Percentiles rank a stretch among this genome's conserved stretches.
phyloP scores from a whole-genome alignment of 352 stramenopile genomes.

The Phytophthora quininea region DNA sequence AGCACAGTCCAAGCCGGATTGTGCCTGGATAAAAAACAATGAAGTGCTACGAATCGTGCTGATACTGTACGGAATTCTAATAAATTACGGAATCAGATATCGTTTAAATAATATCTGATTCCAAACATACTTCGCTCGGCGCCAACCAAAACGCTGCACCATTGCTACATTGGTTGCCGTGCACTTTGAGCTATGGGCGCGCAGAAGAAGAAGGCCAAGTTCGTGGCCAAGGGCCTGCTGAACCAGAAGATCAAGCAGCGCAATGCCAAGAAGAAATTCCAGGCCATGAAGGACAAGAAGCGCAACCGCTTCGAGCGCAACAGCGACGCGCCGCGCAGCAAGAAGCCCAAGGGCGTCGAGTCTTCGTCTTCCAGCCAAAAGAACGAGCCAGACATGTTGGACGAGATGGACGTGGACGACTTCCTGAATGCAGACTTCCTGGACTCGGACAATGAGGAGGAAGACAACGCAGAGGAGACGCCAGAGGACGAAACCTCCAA shows the following conservation, averaged over 20 bases:
- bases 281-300: constrained; percentile 83
- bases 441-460: constrained; percentile 65
- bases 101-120: too few species aligned
- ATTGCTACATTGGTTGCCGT: constrained; percentile 25
- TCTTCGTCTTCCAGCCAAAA: constrained; percentile 38
- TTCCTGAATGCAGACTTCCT: constrained; percentile 87
- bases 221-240: constrained; percentile 84
- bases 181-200: constrained; percentile 45
- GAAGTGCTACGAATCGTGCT: too few species aligned
- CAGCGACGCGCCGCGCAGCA: constrained; percentile 55
- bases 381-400: constrained; percentile 79
- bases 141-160: constrained; percentile 29
- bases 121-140: too few species aligned
- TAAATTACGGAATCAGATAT: too few species aligned
- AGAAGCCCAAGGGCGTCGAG: constrained; percentile 40
- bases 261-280: constrained; percentile 85
- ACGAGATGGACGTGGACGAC: constrained; percentile 90
- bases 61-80: too few species aligned
- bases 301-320: constrained; percentile 68
- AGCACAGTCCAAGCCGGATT: too few species aligned
- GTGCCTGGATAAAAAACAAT: too few species aligned
- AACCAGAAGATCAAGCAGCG: constrained; percentile 84
- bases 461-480: constrained; percentile 25
- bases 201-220: constrained; percentile 90
- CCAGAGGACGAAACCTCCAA: constrained; percentile 34